Percentiles rank a stretch among this genome's conserved stretches.
Evolutionary conservation across 192 early-diverging fungal species (phyloP).

Genomic region (Backusella liffmaniae): DNA sequence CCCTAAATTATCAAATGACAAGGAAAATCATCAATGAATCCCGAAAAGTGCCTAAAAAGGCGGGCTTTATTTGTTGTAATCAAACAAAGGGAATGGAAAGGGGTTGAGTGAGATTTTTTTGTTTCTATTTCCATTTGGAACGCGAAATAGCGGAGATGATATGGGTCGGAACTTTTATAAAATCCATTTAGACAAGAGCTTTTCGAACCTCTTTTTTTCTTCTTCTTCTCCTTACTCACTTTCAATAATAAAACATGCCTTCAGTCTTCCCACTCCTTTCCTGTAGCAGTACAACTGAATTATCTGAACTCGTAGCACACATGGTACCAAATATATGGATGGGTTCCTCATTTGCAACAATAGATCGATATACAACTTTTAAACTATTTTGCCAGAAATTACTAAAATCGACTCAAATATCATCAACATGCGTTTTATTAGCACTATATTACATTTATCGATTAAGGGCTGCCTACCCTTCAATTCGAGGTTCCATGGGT

Average conservation of each 20-base stretch:
- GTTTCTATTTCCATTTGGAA: constrained; percentile 10
- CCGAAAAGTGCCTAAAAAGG: neutral
- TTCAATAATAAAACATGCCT: neutral
- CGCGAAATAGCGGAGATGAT: constrained; percentile 4
- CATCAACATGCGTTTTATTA: constrained; percentile 58
- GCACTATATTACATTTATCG: constrained; percentile 64
- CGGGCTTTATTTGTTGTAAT: constrained; percentile 10
- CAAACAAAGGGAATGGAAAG: constrained; percentile 7
- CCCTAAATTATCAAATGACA: neutral
- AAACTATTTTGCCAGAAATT: constrained; percentile 51
- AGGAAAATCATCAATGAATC: neutral
- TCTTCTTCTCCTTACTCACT: neutral
- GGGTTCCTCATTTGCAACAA: neutral
- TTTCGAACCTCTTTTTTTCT: neutral
- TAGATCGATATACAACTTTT: constrained; percentile 28
- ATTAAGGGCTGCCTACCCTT: constrained; percentile 52
- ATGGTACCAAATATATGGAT: constrained; percentile 39
- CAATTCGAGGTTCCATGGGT: constrained; percentile 62
- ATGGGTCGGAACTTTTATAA: constrained; percentile 10
- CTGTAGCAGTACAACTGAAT: constrained; percentile 13
- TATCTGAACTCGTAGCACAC: constrained; percentile 35
- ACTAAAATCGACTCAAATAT: constrained; percentile 59
- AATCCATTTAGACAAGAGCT: neutral
- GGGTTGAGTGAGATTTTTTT: neutral
- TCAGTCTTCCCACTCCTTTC: neutral